Base-by-base conservation (phyloP, 371 early-diverging fungal genomes). In the Mucor velutinosus region DNA sequence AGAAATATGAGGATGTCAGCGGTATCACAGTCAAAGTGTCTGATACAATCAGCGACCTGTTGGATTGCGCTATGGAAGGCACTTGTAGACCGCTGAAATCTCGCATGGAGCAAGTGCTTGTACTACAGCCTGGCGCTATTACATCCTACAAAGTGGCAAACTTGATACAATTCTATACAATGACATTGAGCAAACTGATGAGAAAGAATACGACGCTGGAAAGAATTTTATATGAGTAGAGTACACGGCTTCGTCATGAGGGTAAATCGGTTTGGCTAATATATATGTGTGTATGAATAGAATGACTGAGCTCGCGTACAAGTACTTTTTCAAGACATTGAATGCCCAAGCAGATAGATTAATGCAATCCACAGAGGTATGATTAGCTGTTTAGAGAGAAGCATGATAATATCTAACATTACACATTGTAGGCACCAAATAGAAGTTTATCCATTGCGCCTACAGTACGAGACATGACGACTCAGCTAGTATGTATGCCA, bases 41-140 rank as follows among this genome's bases (percentile, higher is more conserved):
- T 5, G 80, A 84, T n/a, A 73, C 78, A 3, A 73, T 83, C 21
- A 65, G 66, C 15, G 84, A 78, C 45, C 65, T 93, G 10, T 63
- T 94, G 60, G 92, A 92, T 66, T 87, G 85, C 66, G 89, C 87
- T 39, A 77, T 92, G 77, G 93, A 93, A 69, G 93, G 93, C 4
- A 89, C 90, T 4, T 85, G 87, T 51, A 80, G 93, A 53, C 93
- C 93, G 17, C 69, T 94, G n/a, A 90, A 88, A 87, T 83, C 88
- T 12, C 89, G 94, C 37, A 86, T 93, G 62, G 93, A 93, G 64
- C 92, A 92, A 76, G 91, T 93, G 14, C 80, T 94, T 17, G 76
- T 86, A 3, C 83, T 92, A 7, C 89, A 90, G 64, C 88, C 85
- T 7, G 88, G 87, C 27, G 87, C 91, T 11, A 87, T 92, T 19